These are phyloP conservation scores for Danielozyma ontarioensis DNA, from an alignment of 805 yeast species.

Conservation along the genomic window DNA sequence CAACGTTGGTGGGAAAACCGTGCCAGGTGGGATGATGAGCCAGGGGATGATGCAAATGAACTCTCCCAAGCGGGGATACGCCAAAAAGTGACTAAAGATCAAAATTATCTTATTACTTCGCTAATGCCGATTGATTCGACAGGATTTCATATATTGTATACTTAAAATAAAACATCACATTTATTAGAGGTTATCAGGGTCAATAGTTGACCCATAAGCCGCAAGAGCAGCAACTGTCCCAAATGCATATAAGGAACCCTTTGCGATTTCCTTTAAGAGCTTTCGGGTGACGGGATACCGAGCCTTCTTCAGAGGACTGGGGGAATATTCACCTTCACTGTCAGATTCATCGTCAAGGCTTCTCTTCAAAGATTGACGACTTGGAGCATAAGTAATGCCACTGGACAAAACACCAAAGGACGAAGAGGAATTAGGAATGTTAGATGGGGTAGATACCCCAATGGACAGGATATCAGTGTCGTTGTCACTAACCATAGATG, in stretches of 20 bases:
- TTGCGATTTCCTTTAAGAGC: constrained; percentile 25
- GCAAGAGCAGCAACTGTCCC: constrained; percentile 32
- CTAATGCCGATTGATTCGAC: not conserved
- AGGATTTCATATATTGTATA: not conserved
- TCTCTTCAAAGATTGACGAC: no score
- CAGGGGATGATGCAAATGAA: constrained; percentile 12
- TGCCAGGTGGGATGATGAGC: constrained; percentile 10
- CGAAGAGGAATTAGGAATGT: no score
- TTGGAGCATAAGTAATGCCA: no score
- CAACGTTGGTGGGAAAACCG: constrained; percentile 3
- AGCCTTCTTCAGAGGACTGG: no score
- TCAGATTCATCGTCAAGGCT: no score
- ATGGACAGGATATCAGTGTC: no score
- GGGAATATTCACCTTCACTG: no score
- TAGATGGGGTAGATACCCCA: no score
- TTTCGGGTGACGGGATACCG: constrained; percentile 6
- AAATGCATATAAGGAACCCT: constrained; percentile 26
- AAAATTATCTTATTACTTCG: no score
- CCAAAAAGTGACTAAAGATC: no score
- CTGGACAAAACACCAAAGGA: no score
- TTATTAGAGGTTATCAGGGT: not conserved
- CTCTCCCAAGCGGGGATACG: not conserved
- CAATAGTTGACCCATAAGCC: constrained; percentile 26
- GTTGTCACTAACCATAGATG: no score
- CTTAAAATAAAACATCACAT: not conserved